Percentiles rank a stretch among this genome's conserved stretches.
These are phyloP conservation scores for Persicaria tinctoria DNA, from an alignment of 148 eudicot species.

Conservation along the genomic window DNA sequence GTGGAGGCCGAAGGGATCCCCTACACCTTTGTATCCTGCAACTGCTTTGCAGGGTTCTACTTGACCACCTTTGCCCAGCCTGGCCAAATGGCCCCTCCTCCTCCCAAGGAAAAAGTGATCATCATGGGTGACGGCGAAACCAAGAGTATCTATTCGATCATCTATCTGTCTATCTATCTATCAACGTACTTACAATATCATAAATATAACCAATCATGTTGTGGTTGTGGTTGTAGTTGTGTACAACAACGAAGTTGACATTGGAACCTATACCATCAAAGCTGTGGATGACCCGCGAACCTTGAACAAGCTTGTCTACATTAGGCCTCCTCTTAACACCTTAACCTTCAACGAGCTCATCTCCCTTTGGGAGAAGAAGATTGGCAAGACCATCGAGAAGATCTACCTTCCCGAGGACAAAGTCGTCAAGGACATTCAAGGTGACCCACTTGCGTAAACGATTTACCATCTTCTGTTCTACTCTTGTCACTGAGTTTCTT, in stretches of 20 bases:
- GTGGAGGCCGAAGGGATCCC: slow-evolving; percentile 27
- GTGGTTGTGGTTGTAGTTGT: slow-evolving; percentile 10
- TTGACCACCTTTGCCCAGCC: slow-evolving; percentile 20
- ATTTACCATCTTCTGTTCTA: not conserved
- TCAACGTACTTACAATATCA: not conserved
- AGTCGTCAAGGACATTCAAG: slow-evolving; percentile 18
- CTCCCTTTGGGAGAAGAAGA: slow-evolving; percentile 28
- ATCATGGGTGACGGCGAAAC: slow-evolving; percentile 31
- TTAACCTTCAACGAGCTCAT: slow-evolving; percentile 28
- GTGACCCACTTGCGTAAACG: not conserved
- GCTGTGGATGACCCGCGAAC: slow-evolving; percentile 8
- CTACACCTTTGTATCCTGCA: slow-evolving; percentile 17
- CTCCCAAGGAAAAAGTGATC: slow-evolving; percentile 29
- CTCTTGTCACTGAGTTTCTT: not conserved
- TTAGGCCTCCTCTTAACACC: slow-evolving; percentile 22
- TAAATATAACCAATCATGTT: not conserved
- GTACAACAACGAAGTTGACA: slow-evolving; percentile 19
- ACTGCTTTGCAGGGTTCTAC: slow-evolving; percentile 23
- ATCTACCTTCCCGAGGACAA: slow-evolving; percentile 19
- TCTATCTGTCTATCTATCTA: too few species aligned
- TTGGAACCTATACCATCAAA: slow-evolving; percentile 7
- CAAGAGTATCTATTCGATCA: slow-evolving; percentile 18
- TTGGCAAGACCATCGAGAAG: slow-evolving; percentile 25
- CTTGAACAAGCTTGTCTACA: slow-evolving; percentile 10
- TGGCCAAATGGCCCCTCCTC: slow-evolving; percentile 10